Evolutionary conservation across 345 rosid genomes (phyloP), one percentile per base, ranked within the genome.

Genomic region (Eucalyptus guilfoylei): DNA sequence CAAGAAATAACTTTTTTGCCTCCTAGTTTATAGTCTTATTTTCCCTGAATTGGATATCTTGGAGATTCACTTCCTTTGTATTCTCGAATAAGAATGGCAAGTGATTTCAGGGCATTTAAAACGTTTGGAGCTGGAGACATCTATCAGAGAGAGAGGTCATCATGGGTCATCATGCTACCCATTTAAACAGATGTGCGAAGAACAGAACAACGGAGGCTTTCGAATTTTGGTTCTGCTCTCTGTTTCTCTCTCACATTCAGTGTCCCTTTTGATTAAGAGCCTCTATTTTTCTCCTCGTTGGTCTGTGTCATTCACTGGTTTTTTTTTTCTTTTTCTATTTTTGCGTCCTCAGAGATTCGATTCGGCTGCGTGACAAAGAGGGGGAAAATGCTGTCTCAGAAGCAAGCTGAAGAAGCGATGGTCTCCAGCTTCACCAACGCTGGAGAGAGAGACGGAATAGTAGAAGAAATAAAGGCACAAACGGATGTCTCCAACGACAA

Each of bases 321-420:
- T 72, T 19, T 67, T 62, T 48, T 44, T 50, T 50, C 21, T 50
- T 50, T 49, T 47, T 14, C 6, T 32, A 17, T 6, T 64, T 10
- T 88, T 40, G 54, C 37, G 44, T 17, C 42, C 50, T 49, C 87
- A 52, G 24, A n/a, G 42, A 19, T 7, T 17, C 50, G 37, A 52
- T 49, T n/a, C 1, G 58, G 14, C 58, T 3, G 87, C 50, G 83
- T 49, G 88, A 87, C 76, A 80, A 85, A 49, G 92, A 87, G 87
- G 89, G 89, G 44, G 60, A 45, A 50, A 86, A 94, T 91, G 94
- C 58, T 90, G 88, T 87, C 91, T 40, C 93, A 91, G 90, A 94
- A 91, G 90, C 93, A 92, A 91, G 93, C 94, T 30, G 94, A 94
- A 87, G 96, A 94, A 62, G 94, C 88, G 24, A 93, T 95, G 93